phyloP scores from a whole-genome alignment of 139 green algal species.

The Micromonas commoda region DNA sequence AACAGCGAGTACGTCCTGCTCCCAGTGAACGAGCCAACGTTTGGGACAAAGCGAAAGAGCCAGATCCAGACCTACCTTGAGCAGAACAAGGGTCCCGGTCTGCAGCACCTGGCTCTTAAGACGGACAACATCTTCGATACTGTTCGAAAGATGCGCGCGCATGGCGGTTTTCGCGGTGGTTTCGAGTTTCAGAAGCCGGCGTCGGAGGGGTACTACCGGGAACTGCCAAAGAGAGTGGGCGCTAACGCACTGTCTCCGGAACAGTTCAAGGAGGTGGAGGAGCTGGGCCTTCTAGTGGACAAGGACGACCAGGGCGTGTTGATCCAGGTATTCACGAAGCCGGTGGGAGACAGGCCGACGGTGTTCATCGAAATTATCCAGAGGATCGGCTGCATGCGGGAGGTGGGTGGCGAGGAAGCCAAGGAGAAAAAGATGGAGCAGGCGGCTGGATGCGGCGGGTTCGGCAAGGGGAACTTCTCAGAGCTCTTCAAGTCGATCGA shows the following conservation, averaged over 20 bases:
- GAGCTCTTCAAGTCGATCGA: conserved; percentile 92
- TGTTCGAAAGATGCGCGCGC: conserved; percentile 58
- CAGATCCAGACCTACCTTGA: conserved; percentile 93
- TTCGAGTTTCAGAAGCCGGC: conserved; percentile 85
- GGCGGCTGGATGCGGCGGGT: conserved; percentile 87
- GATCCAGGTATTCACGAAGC: conserved; percentile 69
- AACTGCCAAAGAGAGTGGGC: conserved; percentile 34
- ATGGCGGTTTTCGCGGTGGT: conserved; percentile 41
- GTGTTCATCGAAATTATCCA: conserved; percentile 99
- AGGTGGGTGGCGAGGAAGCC: conserved; percentile 23
- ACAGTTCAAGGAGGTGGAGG: conserved; percentile 56
- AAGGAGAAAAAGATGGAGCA: conserved; percentile 50
- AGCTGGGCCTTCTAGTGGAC: conserved; percentile 93
- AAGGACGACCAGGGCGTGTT: conserved; percentile 93
- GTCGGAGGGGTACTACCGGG: conserved; percentile 74
- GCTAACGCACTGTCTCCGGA: conserved; percentile 32
- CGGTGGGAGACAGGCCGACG: conserved; percentile 63
- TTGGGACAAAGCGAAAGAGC: conserved; percentile 75
- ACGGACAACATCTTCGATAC: conserved; percentile 89
- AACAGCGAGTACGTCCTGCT: conserved; percentile 94
- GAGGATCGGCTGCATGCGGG: conserved; percentile 73
- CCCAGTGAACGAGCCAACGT: conserved; percentile 94
- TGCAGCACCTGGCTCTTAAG: conserved; percentile 97
- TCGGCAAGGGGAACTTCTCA: conserved; percentile 96
- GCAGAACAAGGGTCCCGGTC: conserved; percentile 89